These are phyloP conservation scores for Primulina huaijiensis DNA, from an alignment of 257 asterid species.

Conservation along the genomic window DNA sequence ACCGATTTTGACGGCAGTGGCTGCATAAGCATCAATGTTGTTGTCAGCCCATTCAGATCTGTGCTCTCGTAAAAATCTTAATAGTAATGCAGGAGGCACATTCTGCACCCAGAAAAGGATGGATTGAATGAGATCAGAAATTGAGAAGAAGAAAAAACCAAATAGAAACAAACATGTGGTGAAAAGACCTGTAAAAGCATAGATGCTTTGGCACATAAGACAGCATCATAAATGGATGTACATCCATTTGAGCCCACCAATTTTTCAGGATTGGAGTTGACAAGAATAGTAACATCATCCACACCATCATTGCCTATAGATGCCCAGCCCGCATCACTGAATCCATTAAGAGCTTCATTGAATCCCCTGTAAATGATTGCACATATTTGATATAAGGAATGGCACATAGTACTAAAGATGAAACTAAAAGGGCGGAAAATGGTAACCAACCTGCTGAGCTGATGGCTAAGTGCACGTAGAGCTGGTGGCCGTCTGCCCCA, in stretches of 20 bases:
- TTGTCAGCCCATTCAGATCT: constrained; percentile 94
- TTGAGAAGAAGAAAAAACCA: background rate
- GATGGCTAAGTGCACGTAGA: constrained; percentile 73
- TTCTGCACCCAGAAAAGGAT: constrained; percentile 42
- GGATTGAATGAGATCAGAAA: background rate
- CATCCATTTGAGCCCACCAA: constrained; percentile 71
- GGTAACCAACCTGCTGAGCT: constrained; percentile 62
- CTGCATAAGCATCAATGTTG: constrained; percentile 73
- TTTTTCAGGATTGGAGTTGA: constrained; percentile 73
- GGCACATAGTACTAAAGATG: background rate
- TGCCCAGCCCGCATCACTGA: constrained; percentile 76
- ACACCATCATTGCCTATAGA: constrained; percentile 68
- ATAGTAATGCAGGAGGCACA: constrained; percentile 84
- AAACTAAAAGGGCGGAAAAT: background rate
- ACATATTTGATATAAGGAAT: background rate
- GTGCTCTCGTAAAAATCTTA: constrained; percentile 78
- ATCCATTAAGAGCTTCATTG: constrained; percentile 80
- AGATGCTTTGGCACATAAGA: constrained; percentile 85
- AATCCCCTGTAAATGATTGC: constrained; percentile 55
- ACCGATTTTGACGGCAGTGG: constrained; percentile 68
- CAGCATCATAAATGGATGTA: constrained; percentile 53
- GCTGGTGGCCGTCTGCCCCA: constrained; percentile 91
- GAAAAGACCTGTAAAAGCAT: constrained; percentile 76
- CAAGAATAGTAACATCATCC: constrained; percentile 75
- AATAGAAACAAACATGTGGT: background rate